phyloP scores from a whole-genome alignment of 441 rosid species.

The Populus hybrid region DNA sequence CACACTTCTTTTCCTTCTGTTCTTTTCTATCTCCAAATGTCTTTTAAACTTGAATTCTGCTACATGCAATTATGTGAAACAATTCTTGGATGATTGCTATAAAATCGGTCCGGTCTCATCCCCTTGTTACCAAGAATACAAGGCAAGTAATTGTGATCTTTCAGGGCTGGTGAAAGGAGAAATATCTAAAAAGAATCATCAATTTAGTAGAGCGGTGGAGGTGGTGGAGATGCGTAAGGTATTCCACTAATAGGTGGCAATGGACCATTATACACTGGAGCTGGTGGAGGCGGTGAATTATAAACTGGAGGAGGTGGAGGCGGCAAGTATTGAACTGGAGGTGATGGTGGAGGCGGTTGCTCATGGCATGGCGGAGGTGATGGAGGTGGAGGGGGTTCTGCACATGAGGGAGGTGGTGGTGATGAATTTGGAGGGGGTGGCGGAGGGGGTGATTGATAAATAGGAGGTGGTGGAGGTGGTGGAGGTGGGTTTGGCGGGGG shows the following conservation, averaged over 20 bases:
- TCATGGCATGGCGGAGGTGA: conserved; percentile 13
- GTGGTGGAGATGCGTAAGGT: conserved; percentile 44
- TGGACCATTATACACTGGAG: conserved; percentile 35
- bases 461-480: conserved; percentile 15
- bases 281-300: conserved; percentile 24
- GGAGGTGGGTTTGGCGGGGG: conserved; percentile 25
- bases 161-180: conserved; percentile 22
- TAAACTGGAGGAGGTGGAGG: background rate
- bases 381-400: conserved; percentile 20
- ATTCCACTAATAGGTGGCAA: conserved; percentile 30
- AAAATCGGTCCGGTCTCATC: background rate
- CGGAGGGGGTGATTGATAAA: conserved; percentile 16
- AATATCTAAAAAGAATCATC: conserved; percentile 16
- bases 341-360: conserved; percentile 11
- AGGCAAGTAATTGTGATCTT: background rate
- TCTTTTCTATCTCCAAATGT: background rate
- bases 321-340: background rate
- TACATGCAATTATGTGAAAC: background rate
- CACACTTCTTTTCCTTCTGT: background rate
- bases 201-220: conserved; percentile 37
- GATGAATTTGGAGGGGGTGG: conserved; percentile 24
- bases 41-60: background rate
- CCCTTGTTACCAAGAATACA: background rate
- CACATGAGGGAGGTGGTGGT: background rate
- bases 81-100: background rate